phyloP scores from a whole-genome alignment of 1,284 basidiomycete species.

The Ustilago cynodontis region DNA sequence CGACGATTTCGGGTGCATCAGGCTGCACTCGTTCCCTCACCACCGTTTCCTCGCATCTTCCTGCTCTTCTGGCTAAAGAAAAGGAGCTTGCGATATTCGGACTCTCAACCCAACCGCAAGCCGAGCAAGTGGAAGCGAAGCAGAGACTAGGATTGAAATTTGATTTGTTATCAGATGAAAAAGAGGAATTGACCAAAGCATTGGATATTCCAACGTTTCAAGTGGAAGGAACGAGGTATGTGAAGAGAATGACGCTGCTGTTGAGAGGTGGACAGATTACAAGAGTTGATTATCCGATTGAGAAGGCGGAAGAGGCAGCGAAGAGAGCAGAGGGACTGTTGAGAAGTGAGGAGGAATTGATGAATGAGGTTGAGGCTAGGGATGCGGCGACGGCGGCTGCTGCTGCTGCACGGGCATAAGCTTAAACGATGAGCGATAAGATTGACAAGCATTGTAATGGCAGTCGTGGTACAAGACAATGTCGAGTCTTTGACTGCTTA shows the following conservation, averaged over 20 bases:
- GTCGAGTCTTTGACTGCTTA: neutral
- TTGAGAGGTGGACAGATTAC: constrained; percentile 60
- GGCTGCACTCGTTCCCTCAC: constrained; percentile 51
- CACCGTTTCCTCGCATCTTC: constrained; percentile 34
- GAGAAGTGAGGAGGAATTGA: constrained; percentile 39
- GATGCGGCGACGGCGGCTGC: constrained; percentile 41
- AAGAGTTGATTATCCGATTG: constrained; percentile 58
- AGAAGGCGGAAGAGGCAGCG: constrained; percentile 41
- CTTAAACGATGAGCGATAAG: neutral
- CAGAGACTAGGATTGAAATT: constrained; percentile 30
- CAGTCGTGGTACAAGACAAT: neutral
- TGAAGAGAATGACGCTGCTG: constrained; percentile 57
- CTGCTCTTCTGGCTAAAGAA: constrained; percentile 31
- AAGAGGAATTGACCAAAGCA: constrained; percentile 22
- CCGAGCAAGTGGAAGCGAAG: constrained; percentile 39
- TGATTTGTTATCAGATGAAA: constrained; percentile 47
- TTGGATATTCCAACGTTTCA: constrained; percentile 55
- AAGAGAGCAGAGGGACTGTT: constrained; percentile 52
- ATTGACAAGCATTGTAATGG: neutral
- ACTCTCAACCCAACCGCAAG: constrained; percentile 46
- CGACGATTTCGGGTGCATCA: constrained; percentile 29
- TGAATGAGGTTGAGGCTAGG: constrained; percentile 43
- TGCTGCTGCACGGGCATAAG: constrained; percentile 16
- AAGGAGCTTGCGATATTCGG: constrained; percentile 56
- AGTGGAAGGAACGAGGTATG: constrained; percentile 24